Evolutionary conservation across 2,329 filamentous ascomycete genomes (phyloP).

Genomic region (Teratosphaeria viscida): DNA sequence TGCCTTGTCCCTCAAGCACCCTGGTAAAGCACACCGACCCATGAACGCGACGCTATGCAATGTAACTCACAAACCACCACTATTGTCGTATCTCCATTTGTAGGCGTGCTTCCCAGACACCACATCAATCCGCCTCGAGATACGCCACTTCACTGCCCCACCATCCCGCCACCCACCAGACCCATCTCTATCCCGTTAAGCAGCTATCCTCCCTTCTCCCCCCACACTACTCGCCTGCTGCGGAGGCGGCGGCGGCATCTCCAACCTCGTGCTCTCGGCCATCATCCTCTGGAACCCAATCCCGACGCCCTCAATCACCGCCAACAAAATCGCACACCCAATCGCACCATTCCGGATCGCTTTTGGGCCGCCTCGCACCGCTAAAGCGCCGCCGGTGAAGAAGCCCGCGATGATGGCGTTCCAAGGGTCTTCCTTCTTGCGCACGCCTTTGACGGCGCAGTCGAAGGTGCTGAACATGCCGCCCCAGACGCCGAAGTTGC

Average conservation of each 20-base stretch:
- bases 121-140: not conserved
- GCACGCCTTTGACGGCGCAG: slow-evolving; percentile 81
- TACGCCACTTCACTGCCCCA: no score
- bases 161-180: not conserved
- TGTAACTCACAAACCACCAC: not conserved
- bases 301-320: slow-evolving; percentile 93
- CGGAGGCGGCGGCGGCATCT: slow-evolving; percentile 43
- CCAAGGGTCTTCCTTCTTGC: slow-evolving; percentile 93
- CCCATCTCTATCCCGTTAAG: not conserved
- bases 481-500: slow-evolving; percentile 97
- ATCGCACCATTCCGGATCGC: slow-evolving; percentile 92
- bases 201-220: slow-evolving; percentile 22
- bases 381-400: slow-evolving; percentile 87
- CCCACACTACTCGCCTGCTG: slow-evolving; percentile 5
- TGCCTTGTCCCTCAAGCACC: not conserved
- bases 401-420: slow-evolving; percentile 97
- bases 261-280: slow-evolving; percentile 75
- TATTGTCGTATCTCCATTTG: not conserved
- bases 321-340: slow-evolving; percentile 85
- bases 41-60: not conserved
- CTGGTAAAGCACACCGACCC: not conserved
- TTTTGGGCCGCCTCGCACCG: slow-evolving; percentile 82
- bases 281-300: slow-evolving; percentile 94
- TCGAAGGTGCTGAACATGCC: slow-evolving; percentile 93
- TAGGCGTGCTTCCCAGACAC: not conserved